Percentiles rank a stretch among this genome's conserved stretches.
Conservation (phyloP, 257 asterid genomes). For the Osmanthus fragrans region DNA sequence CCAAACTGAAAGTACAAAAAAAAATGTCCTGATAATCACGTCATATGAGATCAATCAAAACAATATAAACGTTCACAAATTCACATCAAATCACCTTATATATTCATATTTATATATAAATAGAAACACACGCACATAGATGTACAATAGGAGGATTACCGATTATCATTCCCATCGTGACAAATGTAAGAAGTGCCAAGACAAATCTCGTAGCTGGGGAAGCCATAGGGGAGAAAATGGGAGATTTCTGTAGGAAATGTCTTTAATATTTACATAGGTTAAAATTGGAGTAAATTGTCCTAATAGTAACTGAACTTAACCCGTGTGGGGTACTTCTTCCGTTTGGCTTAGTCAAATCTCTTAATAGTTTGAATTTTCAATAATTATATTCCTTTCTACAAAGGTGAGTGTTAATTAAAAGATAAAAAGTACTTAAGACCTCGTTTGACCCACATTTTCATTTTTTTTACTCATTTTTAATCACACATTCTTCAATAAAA, state of each 20-base stretch:
- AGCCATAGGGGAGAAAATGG: neutral
- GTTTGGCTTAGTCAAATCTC: too few relatives aligned
- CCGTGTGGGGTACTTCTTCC: too few relatives aligned
- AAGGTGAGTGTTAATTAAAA: too few relatives aligned
- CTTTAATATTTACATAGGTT: too few relatives aligned
- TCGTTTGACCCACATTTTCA: too few relatives aligned
- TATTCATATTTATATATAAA: neutral
- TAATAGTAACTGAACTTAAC: too few relatives aligned
- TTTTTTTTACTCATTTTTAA: too few relatives aligned
- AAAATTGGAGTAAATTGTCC: too few relatives aligned
- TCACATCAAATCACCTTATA: neutral
- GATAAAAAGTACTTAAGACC: too few relatives aligned
- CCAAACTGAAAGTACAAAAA: neutral
- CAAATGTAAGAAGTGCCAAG: slow-evolving; percentile 67
- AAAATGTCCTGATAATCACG: neutral
- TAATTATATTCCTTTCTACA: too few relatives aligned
- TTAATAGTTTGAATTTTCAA: too few relatives aligned
- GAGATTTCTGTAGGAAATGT: neutral
- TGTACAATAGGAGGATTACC: slow-evolving; percentile 38
- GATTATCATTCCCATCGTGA: slow-evolving; percentile 72
- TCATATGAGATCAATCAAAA: neutral
- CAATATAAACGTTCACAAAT: neutral
- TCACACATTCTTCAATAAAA: too few relatives aligned
- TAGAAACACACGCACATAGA: neutral
- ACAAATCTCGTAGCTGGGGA: slow-evolving; percentile 43